Evolutionary conservation across 2,329 filamentous ascomycete genomes (phyloP), one percentile per base, ranked within the genome.

Genomic region (Didymella arachidicola): DNA sequence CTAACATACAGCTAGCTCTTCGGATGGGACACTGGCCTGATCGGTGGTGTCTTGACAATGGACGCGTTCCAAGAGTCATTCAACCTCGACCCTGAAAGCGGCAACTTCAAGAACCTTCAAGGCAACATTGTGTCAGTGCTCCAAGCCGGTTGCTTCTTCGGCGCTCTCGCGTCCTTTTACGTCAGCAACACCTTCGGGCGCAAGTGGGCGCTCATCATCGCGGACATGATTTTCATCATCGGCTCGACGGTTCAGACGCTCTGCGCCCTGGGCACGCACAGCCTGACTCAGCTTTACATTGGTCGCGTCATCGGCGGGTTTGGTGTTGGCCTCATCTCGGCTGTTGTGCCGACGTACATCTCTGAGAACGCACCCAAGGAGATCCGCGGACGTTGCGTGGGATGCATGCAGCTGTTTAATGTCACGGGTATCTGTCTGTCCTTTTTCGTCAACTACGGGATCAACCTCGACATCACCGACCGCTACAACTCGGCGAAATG

Each of bases 371-470:
- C 77, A 6, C 79, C 79, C 46, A 79, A 79, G 65, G 71, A 77
- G 55, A 78, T 78, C 46, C 65, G 75, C 53, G 75, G 75, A 16
- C 70, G 75, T 25, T 78, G 75, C 46, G 73, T 78, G 45, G 75
- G 75, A 10, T 75, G 72, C 67, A 76, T 70, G 69, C 75, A 78
- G 64, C 67, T 78, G 5, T 77, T 77, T 67, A 80, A 78, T 62
- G 78, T 80, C 22, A 79, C 78, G 0, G 79, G 79, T 12, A 83
- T 82, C 22, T 83, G 80, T 49, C 70, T 83, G 18, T 79, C 79
- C 34, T 84, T 83, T 73, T 84, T 83, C 72, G 78, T 84, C 53
- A 82, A 84, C 68, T 84, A 83, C 61, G 82, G 82, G 34, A 81
- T 83, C 44, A 70, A 77, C 19, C 71, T 79, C 26, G 77, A 79